Conservation (phyloP, 352 stramenopile genomes). For the Phytophthora quininea region DNA sequence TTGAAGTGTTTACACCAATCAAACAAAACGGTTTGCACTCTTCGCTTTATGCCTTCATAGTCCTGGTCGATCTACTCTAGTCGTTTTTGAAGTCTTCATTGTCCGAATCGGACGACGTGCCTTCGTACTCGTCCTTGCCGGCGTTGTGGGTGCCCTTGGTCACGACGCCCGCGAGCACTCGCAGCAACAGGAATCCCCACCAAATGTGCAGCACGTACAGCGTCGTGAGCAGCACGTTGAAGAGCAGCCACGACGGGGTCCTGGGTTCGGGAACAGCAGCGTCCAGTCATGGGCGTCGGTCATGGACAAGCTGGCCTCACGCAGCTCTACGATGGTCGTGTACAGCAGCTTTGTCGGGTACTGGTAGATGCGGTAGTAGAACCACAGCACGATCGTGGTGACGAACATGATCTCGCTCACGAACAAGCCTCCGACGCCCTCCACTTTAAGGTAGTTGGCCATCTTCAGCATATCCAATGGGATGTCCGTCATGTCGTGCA, state of each 20-base stretch:
- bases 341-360: slow-evolving; percentile 86
- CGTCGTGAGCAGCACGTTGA: slow-evolving; percentile 77
- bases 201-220: slow-evolving; percentile 87
- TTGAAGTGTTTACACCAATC: too few relatives aligned
- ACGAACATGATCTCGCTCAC: slow-evolving; percentile 79
- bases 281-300: slow-evolving; percentile 73
- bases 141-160: slow-evolving; percentile 78
- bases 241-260: slow-evolving; percentile 85
- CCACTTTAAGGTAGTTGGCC: slow-evolving; percentile 90
- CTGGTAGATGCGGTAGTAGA: slow-evolving; percentile 89
- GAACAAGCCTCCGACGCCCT: slow-evolving; percentile 74
- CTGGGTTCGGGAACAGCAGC: slow-evolving; percentile 66
- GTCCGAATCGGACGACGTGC: slow-evolving; percentile 80
- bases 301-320: slow-evolving; percentile 77
- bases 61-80: slow-evolving; percentile 30
- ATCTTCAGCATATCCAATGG: slow-evolving; percentile 91
- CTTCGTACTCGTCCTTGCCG: slow-evolving; percentile 88
- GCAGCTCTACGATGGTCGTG: slow-evolving; percentile 73
- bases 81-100: slow-evolving; percentile 67
- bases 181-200: slow-evolving; percentile 81
- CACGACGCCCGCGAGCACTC: slow-evolving; percentile 69
- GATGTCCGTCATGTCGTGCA: slow-evolving; percentile 91
- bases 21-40: too few relatives aligned
- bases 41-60: slow-evolving; percentile 6
- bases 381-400: slow-evolving; percentile 65